Percentiles rank a stretch among this genome's conserved stretches.
phyloP scores from a whole-genome alignment of 352 stramenopile genomes.

The Globisporangium lucens region DNA sequence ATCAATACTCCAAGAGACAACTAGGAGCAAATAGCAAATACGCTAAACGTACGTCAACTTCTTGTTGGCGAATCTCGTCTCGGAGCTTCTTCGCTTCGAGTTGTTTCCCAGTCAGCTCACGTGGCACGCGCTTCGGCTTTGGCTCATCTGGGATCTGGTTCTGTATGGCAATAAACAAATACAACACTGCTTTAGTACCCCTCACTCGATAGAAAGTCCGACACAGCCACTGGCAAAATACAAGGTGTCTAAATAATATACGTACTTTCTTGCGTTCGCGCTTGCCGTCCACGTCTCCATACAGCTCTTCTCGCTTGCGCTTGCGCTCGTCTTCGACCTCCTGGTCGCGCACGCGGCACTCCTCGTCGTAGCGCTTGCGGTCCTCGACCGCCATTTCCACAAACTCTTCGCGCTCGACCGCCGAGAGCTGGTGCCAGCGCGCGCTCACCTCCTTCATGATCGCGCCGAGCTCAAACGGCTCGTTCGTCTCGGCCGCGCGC shows the following conservation, averaged over 20 bases:
- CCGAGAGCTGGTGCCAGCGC: slow-evolving; percentile 67
- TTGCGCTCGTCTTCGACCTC: slow-evolving; percentile 71
- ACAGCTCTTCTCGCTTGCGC: slow-evolving; percentile 70
- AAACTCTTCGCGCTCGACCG: slow-evolving; percentile 68
- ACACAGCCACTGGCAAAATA: neutral
- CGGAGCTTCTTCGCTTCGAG: slow-evolving; percentile 61
- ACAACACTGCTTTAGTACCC: neutral
- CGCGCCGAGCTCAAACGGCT: slow-evolving; percentile 55
- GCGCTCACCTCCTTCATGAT: slow-evolving; percentile 76
- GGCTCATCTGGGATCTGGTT: slow-evolving; percentile 35
- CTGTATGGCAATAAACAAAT: slow-evolving; percentile 11
- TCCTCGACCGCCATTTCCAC: slow-evolving; percentile 57
- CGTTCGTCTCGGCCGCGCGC: slow-evolving; percentile 39
- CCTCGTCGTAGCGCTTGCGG: slow-evolving; percentile 67
- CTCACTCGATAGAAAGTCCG: slow-evolving; percentile 3
- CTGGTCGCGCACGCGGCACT: slow-evolving; percentile 68
- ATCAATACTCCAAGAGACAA: neutral
- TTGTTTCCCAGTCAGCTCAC: slow-evolving; percentile 66
- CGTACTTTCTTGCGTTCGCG: slow-evolving; percentile 72
- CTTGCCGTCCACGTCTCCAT: slow-evolving; percentile 70
- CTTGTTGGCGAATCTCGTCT: slow-evolving; percentile 75
- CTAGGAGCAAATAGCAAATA: neutral
- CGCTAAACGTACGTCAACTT: slow-evolving; percentile 27
- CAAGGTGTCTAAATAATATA: neutral
- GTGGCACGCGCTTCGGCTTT: slow-evolving; percentile 31